Conservation (phyloP, 352 stramenopile species). For the Pythium phragmitis region DNA sequence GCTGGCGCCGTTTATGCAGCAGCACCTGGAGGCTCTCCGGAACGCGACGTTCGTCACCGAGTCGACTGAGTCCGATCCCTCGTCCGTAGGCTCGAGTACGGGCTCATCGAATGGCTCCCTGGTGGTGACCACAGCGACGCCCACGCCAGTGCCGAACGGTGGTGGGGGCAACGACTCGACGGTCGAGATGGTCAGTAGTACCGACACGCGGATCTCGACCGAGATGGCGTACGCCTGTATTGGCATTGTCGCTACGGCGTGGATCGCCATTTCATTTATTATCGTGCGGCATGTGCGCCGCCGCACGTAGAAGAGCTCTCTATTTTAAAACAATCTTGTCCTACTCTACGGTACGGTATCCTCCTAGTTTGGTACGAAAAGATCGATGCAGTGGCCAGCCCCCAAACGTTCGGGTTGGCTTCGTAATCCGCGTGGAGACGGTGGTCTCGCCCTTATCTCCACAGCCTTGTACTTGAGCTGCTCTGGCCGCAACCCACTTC, state of each 20-base stretch:
- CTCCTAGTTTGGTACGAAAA: no score
- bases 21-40: conserved; percentile 33
- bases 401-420: no score
- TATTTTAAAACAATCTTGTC: no score
- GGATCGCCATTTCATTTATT: conserved; percentile 55
- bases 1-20: conserved; percentile 48
- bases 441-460: no score
- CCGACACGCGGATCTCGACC: conserved; percentile 5
- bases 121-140: background rate
- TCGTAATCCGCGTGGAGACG: no score
- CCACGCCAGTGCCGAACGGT: background rate
- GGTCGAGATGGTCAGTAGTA: background rate
- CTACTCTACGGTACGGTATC: no score
- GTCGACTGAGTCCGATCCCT: background rate
- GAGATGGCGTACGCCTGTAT: conserved; percentile 56
- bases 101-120: background rate
- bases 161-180: background rate
- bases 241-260: conserved; percentile 40
- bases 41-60: background rate
- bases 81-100: background rate
- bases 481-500: no score
- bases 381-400: no score
- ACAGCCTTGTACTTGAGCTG: no score
- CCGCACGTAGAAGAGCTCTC: background rate
- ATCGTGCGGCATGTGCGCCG: conserved; percentile 33